A percentile compares a stretch with the other conserved stretches of the same genome.
phyloP scores from a whole-genome alignment of 768 basidiomycete species.

The Boletus fagicola region DNA sequence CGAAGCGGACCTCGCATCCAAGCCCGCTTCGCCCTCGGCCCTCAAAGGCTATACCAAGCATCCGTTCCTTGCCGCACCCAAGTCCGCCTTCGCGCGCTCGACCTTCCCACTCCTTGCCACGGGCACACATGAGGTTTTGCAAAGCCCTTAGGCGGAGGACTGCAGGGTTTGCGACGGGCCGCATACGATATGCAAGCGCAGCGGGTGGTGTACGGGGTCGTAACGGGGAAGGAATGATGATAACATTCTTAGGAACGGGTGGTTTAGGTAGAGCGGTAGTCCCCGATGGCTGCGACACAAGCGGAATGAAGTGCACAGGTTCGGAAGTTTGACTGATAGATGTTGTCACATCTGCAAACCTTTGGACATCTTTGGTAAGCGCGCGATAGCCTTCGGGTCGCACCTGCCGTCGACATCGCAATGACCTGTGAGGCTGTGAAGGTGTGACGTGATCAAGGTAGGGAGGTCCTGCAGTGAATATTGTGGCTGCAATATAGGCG shows the following conservation, averaged over 20 bases:
- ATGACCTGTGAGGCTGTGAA: slow-evolving; percentile 15
- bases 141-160: slow-evolving; percentile 59
- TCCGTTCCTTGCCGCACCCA: slow-evolving; percentile 55
- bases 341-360: slow-evolving; percentile 33
- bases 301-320: slow-evolving; percentile 42
- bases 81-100: slow-evolving; percentile 47
- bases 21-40: slow-evolving; percentile 55
- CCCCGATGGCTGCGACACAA: slow-evolving; percentile 36
- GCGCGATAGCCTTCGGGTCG: slow-evolving; percentile 45
- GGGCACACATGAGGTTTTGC: slow-evolving; percentile 49
- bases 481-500: slow-evolving; percentile 54
- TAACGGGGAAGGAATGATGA: slow-evolving; percentile 42
- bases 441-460: slow-evolving; percentile 15
- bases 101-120: slow-evolving; percentile 48
- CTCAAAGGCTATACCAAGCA: slow-evolving; percentile 60
- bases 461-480: slow-evolving; percentile 43
- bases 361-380: slow-evolving; percentile 40
- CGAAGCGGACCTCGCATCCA: slow-evolving; percentile 39
- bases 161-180: slow-evolving; percentile 60
- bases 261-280: slow-evolving; percentile 27
- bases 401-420: slow-evolving; percentile 14
- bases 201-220: slow-evolving; percentile 37
- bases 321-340: slow-evolving; percentile 15
- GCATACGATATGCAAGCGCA: slow-evolving; percentile 43
- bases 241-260: slow-evolving; percentile 34